Percentiles rank a stretch among this genome's conserved stretches.
phyloP scores from a whole-genome alignment of 805 yeast genomes.

The Cyberlindnera maclurae region DNA sequence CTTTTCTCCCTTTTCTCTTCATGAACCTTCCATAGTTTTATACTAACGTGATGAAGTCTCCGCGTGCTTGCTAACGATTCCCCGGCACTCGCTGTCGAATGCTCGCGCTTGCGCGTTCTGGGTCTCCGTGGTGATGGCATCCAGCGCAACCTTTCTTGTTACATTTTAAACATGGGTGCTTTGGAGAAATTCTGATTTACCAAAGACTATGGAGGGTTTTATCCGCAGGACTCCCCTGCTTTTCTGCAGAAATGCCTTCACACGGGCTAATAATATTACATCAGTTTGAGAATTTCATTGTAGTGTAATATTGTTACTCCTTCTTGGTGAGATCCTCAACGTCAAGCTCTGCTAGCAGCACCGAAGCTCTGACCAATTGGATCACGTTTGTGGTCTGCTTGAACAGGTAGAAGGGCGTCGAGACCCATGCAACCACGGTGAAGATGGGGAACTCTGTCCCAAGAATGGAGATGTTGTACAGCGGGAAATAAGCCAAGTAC shows the following conservation, averaged over 20 bases:
- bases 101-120: slow-evolving; percentile 14
- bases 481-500: slow-evolving; percentile 62
- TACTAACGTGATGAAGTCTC: slow-evolving; percentile 28
- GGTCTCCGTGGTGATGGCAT: slow-evolving; percentile 26
- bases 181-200: slow-evolving; percentile 23
- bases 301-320: slow-evolving; percentile 3
- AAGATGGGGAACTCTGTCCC: slow-evolving; percentile 48
- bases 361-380: slow-evolving; percentile 82
- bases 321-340: slow-evolving; percentile 28
- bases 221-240: background rate
- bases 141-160: slow-evolving; percentile 26
- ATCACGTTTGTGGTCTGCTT: slow-evolving; percentile 87
- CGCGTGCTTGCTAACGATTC: slow-evolving; percentile 23
- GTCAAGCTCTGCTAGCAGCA: slow-evolving; percentile 71
- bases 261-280: no score
- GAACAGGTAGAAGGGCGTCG: slow-evolving; percentile 83
- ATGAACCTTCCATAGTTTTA: slow-evolving; percentile 28
- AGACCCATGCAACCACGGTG: slow-evolving; percentile 45
- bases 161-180: slow-evolving; percentile 21
- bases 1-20: slow-evolving; percentile 2
- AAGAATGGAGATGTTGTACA: slow-evolving; percentile 23
- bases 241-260: background rate
- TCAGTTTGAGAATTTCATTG: no score
- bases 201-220: slow-evolving; percentile 1
- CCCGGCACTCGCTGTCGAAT: slow-evolving; percentile 18